Evolutionary conservation across 495 filamentous ascomycete species (phyloP), one percentile per base, ranked within the genome.

Genomic region (Penicillium paradoxum): DNA sequence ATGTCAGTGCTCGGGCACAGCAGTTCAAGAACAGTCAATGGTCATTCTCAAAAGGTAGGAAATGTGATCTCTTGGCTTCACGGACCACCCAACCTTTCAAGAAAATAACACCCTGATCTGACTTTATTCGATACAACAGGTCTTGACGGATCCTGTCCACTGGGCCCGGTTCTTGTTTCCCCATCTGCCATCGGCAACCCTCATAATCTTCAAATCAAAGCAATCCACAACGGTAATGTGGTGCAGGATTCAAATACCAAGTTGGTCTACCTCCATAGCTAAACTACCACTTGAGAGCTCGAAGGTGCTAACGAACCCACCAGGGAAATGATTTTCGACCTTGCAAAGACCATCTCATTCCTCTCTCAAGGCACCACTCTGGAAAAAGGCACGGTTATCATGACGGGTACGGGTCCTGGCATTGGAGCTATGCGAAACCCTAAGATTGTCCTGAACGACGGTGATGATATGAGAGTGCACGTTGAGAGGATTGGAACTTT

Each of bases 11-110:
- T 64, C 77, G 86, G 36, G 81, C 83, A 51, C 83, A 82, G 79
- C 87, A 90, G 58, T 75, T 76, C 13, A 86, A 85, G 14, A 82
- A 83, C 9, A 78, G 82, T 5, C 84, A 88, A 63, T 88, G 84
- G 85, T 73, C 70, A 0, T 59, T 87, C 0, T 83, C 83, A 3
- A 88, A 89, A 65, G 84, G 85, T 3, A 87, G n/a, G 19, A 22
- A 39, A 18, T 11, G 8, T n/a, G n/a, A n/a, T n/a, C n/a, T n/a
- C n/a, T n/a, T n/a, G n/a, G n/a, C n/a, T n/a, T n/a, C n/a, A n/a
- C n/a, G n/a, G n/a, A n/a, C n/a, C n/a, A n/a, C n/a, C n/a, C n/a
- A n/a, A n/a, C n/a, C n/a, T n/a, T n/a, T n/a, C n/a, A n/a, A n/a
- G 24, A 27, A 27, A 27, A 27, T 27, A 27, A n/a, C 24, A 10